Conservation (phyloP, 768 basidiomycete genomes). For the Gautieria morchelliformis region DNA sequence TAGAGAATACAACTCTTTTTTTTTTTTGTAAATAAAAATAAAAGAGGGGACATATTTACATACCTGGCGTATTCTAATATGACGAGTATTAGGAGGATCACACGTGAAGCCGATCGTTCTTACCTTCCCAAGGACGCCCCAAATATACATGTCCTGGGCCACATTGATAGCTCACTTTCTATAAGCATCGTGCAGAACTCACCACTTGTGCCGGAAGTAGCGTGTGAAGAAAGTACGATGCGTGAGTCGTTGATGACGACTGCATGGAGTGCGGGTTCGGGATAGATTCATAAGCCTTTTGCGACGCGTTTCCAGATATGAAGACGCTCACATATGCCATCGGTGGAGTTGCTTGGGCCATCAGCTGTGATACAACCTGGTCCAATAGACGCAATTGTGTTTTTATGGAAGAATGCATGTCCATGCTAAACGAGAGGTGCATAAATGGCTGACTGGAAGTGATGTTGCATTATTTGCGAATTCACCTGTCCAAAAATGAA, state of each 20-base stretch:
- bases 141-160: conserved; percentile 24
- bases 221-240: conserved; percentile 32
- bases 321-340: conserved; percentile 32
- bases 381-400: conserved; percentile 36
- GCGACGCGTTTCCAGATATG: not conserved
- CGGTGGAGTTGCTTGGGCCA: conserved; percentile 36
- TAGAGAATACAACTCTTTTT: not conserved
- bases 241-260: conserved; percentile 38
- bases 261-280: conserved; percentile 8
- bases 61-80: not conserved
- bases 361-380: conserved; percentile 40
- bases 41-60: no score
- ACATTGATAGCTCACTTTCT: not conserved
- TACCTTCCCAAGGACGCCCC: conserved; percentile 41
- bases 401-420: conserved; percentile 38
- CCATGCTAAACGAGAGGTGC: conserved; percentile 7
- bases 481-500: conserved; percentile 39
- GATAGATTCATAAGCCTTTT: not conserved
- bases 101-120: conserved; percentile 9
- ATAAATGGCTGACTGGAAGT: not conserved
- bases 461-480: not conserved
- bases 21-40: not conserved
- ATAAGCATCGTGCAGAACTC: not conserved
- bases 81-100: not conserved
- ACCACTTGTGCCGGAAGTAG: conserved; percentile 27